These are phyloP conservation scores for Zopfochytrium polystomum DNA, from an alignment of 371 early-diverging fungal genomes.

Conservation along the genomic window DNA sequence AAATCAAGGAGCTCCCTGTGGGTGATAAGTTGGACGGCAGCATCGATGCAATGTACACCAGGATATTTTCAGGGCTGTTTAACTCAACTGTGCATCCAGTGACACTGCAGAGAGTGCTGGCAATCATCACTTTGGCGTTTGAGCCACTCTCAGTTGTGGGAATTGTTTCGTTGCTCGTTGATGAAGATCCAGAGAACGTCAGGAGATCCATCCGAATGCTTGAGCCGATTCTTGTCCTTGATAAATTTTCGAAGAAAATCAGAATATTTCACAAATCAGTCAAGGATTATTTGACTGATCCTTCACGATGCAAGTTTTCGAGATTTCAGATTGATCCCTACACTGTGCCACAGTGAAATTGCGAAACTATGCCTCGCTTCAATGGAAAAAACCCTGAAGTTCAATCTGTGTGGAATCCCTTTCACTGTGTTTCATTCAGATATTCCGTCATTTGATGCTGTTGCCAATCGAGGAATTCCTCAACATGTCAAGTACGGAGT, in stretches of 20 bases:
- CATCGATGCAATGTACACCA: constrained; percentile 15
- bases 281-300: constrained; percentile 23
- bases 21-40: not conserved
- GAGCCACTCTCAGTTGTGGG: constrained; percentile 15
- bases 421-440: not conserved
- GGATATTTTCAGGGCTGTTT: constrained; percentile 7
- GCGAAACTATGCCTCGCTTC: not conserved
- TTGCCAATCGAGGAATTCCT: not conserved
- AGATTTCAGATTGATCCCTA: not conserved
- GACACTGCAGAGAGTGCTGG: constrained; percentile 8
- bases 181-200: not conserved
- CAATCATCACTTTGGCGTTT: constrained; percentile 11
- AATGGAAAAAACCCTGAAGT: not conserved
- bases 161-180: constrained; percentile 5
- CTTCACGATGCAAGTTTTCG: constrained; percentile 11
- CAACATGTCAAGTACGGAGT: not conserved
- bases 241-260: constrained; percentile 7
- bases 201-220: not conserved
- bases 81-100: not conserved
- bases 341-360: not conserved
- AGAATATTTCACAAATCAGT: constrained; percentile 26
- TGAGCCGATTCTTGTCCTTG: constrained; percentile 9
- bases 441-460: not conserved
- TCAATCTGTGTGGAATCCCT: constrained; percentile 5
- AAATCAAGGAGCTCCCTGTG: constrained; percentile 2